Evolutionary conservation across 1,139 yeast species (phyloP), one percentile per base, ranked within the genome.

Genomic region (Scheffersomyces lignicola): DNA sequence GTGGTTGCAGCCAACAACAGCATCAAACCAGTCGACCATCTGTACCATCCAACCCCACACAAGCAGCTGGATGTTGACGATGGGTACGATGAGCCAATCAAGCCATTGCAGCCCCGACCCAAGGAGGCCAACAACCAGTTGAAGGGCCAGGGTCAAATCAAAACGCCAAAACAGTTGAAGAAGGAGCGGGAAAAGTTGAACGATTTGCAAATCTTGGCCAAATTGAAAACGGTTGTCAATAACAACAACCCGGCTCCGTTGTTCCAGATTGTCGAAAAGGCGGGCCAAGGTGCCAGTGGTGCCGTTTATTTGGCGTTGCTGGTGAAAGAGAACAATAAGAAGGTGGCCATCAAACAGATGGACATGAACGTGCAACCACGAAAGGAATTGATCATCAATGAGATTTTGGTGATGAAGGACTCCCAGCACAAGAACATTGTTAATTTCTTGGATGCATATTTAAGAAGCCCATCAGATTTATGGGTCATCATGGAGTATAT

Each of bases 261-360:
- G 39, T 94, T 88, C 64, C 85, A 83, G 54, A 86, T 88, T 63
- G 75, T 92, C 49, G 94, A 87, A 59, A 89, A 89, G 55, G 96
- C 97, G 3, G 99, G 99, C n/a, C 98, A 94, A 65, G 99, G 99
- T 51, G 99, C 98, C 1, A 81, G 92, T 42, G 99, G 99, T 12
- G 85, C 92, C 2, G 99, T 94, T 15, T 94, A 87, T 54, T 74
- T 92, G 36, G 98, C 97, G 0, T 79, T 81, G 49, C 78, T 88
- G 24, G 62, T 80, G 40, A 54, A 58, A 10, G 55, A 56, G 31
- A 48, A 48, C 16, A 51, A 58, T 45, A 60, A 48, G 41, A 79
- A 62, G 58, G 86, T 83, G 33, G 99, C 99, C 8, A 88, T 92
- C 45, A 92, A 92, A 60, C 97, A 92, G 64, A 92, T 92, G 92